These are phyloP conservation scores for Citrullus colocynthis DNA, from an alignment of 306 rosid genomes.

Conservation along the genomic window DNA sequence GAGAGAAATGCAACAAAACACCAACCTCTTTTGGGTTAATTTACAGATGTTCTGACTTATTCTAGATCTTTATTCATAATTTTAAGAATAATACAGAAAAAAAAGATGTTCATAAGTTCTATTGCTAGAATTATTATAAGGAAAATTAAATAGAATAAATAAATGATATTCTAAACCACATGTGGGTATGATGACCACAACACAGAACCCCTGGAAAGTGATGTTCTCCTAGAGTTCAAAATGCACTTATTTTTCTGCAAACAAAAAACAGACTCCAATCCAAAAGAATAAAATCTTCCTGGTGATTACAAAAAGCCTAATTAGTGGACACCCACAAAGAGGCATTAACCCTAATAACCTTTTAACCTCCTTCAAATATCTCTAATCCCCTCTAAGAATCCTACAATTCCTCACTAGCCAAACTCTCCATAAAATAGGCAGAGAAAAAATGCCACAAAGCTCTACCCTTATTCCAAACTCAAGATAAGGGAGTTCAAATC, in stretches of 20 bases:
- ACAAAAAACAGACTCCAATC: no score
- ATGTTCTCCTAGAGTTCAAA: not conserved
- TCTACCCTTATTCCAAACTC: not conserved
- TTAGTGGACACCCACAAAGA: no score
- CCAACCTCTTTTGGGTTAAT: not conserved
- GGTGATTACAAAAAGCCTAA: no score
- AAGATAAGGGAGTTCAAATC: not conserved
- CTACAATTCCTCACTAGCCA: not conserved
- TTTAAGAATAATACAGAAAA: not conserved
- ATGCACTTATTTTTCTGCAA: not conserved
- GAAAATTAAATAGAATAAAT: not conserved
- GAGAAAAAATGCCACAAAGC: not conserved
- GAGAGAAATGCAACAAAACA: not conserved
- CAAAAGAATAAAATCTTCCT: no score
- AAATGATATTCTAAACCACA: not conserved
- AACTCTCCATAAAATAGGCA: not conserved
- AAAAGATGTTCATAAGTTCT: not conserved
- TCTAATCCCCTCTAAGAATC: not conserved
- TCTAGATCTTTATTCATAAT: not conserved
- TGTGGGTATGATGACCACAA: not conserved
- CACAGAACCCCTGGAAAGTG: not conserved
- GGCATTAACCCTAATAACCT: no score
- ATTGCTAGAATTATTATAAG: not conserved
- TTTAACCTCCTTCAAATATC: not conserved
- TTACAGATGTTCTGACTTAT: not conserved